phyloP scores from a whole-genome alignment of 495 filamentous ascomycete species.

The Elasticomyces elasticus region DNA sequence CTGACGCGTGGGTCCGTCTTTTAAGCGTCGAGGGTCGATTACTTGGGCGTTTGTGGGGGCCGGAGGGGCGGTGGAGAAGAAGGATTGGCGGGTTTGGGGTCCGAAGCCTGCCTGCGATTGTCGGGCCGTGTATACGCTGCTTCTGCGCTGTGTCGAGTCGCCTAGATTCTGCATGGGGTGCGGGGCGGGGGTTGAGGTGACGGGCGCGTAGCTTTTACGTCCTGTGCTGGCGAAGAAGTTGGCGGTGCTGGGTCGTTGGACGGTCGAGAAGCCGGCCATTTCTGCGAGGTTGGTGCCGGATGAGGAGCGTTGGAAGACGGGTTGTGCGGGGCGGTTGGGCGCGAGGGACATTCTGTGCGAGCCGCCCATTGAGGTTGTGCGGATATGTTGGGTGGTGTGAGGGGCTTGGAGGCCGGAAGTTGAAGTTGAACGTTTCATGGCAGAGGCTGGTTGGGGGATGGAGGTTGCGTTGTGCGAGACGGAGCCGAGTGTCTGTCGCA shows the following conservation, averaged over 20 bases:
- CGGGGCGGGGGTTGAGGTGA: slow-evolving; percentile 37
- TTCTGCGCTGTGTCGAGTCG: slow-evolving; percentile 59
- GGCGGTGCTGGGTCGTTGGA: slow-evolving; percentile 72
- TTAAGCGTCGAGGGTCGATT: slow-evolving; percentile 79
- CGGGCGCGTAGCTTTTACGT: slow-evolving; percentile 62
- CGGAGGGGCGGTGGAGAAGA: slow-evolving; percentile 76
- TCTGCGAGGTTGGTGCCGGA: slow-evolving; percentile 66
- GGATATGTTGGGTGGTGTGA: slow-evolving; percentile 59
- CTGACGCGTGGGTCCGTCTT: slow-evolving; percentile 62
- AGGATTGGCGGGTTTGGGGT: slow-evolving; percentile 65
- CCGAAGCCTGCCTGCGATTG: slow-evolving; percentile 47
- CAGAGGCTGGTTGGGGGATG: slow-evolving; percentile 88
- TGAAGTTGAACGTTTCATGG: slow-evolving; percentile 88
- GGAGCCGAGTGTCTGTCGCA: slow-evolving; percentile 60
- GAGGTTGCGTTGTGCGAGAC: slow-evolving; percentile 60
- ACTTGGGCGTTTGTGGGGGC: slow-evolving; percentile 72
- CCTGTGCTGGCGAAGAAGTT: slow-evolving; percentile 54
- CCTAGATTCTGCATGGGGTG: slow-evolving; percentile 29
- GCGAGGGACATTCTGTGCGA: slow-evolving; percentile 81
- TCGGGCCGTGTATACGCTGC: slow-evolving; percentile 68
- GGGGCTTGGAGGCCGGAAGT: slow-evolving; percentile 54
- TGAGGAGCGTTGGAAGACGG: slow-evolving; percentile 73
- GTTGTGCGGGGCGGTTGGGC: slow-evolving; percentile 66
- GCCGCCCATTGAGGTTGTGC: slow-evolving; percentile 70
- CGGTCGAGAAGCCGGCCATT: slow-evolving; percentile 69